Conservation (phyloP, 495 filamentous ascomycete genomes). For the Lindgomyces ingoldianus region DNA sequence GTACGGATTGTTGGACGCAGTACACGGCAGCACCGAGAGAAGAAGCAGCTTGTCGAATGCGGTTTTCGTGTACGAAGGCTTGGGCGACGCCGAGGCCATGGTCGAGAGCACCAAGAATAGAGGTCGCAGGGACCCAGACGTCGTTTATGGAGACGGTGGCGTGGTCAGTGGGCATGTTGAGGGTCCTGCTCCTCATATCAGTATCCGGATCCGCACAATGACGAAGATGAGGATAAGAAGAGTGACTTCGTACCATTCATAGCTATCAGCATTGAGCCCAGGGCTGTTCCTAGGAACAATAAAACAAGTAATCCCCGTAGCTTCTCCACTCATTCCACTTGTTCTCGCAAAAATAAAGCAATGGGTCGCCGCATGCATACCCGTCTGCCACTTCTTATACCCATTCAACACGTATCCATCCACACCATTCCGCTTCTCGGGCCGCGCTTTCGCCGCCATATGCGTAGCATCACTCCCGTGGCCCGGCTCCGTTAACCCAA, state of each 20-base stretch:
- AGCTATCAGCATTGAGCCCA: slow-evolving; percentile 54
- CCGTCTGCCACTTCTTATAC: slow-evolving; percentile 63
- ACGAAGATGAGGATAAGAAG: neutral
- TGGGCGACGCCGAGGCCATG: slow-evolving; percentile 59
- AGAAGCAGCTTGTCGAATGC: slow-evolving; percentile 61
- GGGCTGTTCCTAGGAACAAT: slow-evolving; percentile 52
- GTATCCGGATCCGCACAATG: too few species aligned
- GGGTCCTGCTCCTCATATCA: slow-evolving; percentile 48
- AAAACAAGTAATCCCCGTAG: slow-evolving; percentile 59
- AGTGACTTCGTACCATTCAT: slow-evolving; percentile 51
- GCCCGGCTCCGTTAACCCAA: slow-evolving; percentile 62
- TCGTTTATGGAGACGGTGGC: slow-evolving; percentile 54
- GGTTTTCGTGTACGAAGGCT: slow-evolving; percentile 64
- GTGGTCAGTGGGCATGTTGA: slow-evolving; percentile 66
- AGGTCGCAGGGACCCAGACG: slow-evolving; percentile 53
- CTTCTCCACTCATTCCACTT: slow-evolving; percentile 49
- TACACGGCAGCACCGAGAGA: slow-evolving; percentile 59
- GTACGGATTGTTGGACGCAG: slow-evolving; percentile 57
- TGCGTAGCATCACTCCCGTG: slow-evolving; percentile 63
- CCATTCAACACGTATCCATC: slow-evolving; percentile 57
- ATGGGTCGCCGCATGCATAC: slow-evolving; percentile 60
- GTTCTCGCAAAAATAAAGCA: slow-evolving; percentile 62
- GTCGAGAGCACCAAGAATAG: slow-evolving; percentile 52
- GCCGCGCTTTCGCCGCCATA: slow-evolving; percentile 54
- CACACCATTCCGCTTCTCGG: slow-evolving; percentile 40